Percentiles rank a stretch among this genome's conserved stretches.
phyloP scores from a whole-genome alignment of 176 grass and related monocot genomes.

The Poa annua region DNA sequence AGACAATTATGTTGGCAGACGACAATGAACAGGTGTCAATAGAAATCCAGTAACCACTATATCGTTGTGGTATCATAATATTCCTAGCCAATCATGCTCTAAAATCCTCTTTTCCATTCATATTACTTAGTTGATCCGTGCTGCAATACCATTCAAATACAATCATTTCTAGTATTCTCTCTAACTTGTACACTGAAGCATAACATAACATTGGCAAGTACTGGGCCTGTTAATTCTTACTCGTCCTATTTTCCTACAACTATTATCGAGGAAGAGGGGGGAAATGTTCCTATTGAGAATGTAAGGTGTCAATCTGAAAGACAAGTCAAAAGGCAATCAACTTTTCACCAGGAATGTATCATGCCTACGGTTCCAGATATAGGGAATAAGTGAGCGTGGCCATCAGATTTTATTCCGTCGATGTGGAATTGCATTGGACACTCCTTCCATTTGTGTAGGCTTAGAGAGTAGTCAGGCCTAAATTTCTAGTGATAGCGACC shows the following conservation, averaged over 20 bases:
- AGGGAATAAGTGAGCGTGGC: conserved; percentile 70
- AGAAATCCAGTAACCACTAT: conserved; percentile 35
- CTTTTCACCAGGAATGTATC: conserved; percentile 63
- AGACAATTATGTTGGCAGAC: conserved; percentile 35
- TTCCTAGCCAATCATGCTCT: conserved; percentile 39
- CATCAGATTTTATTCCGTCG: conserved; percentile 87
- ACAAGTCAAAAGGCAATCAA: conserved; percentile 67
- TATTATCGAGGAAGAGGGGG: conserved; percentile 31
- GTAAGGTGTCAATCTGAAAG: conserved; percentile 47
- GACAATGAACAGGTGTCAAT: conserved; percentile 42
- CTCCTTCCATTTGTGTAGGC: conserved; percentile 51
- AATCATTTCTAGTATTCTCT: conserved; percentile 22
- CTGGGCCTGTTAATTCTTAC: conserved; percentile 24
- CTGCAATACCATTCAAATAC: conserved; percentile 35
- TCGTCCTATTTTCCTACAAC: conserved; percentile 43
- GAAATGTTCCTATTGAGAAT: conserved; percentile 37
- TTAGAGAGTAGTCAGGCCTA: conserved; percentile 43
- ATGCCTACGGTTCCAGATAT: conserved; percentile 69
- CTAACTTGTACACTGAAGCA: conserved; percentile 21
- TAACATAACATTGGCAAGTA: conserved; percentile 35
- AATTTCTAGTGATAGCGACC: conserved; percentile 59
- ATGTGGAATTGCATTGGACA: conserved; percentile 50
- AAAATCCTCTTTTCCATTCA: conserved; percentile 19
- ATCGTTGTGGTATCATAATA: conserved; percentile 44
- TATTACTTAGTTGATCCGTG: conserved; percentile 22